Conservation (phyloP, 1,284 basidiomycete species). For the Boletus semigastroideus region DNA sequence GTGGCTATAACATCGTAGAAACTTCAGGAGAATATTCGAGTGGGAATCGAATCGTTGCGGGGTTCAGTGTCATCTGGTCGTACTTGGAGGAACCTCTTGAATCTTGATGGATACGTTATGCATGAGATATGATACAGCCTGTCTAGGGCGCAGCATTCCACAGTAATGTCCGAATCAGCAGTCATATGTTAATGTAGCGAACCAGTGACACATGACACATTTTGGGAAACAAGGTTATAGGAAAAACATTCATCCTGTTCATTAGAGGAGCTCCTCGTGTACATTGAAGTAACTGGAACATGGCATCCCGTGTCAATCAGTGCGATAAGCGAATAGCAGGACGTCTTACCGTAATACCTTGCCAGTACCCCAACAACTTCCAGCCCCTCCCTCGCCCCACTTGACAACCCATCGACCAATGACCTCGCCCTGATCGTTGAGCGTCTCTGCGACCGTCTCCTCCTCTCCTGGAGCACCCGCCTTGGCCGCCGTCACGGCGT, state of each 20-base stretch:
- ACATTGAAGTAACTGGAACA: conserved; percentile 73
- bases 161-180: conserved; percentile 1
- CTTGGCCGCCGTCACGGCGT: conserved; percentile 32
- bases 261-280: conserved; percentile 70
- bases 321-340: neutral
- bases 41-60: conserved; percentile 1
- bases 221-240: neutral
- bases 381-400: conserved; percentile 65
- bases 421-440: conserved; percentile 59
- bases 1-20: neutral
- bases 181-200: neutral
- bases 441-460: conserved; percentile 77
- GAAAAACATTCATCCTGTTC: neutral
- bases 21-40: neutral
- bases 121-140: neutral
- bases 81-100: neutral
- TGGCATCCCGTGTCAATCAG: neutral
- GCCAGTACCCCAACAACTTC: conserved; percentile 60
- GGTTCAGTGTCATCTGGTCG: neutral
- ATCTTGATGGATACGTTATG: neutral
- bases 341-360: conserved; percentile 57
- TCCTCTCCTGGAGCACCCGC: conserved; percentile 50
- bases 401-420: conserved; percentile 77
- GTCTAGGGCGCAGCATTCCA: neutral
- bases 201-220: conserved; percentile 3